Percentiles rank a stretch among this genome's conserved stretches.
Conservation (phyloP, 768 basidiomycete species). For the Tulasnella sp. region DNA sequence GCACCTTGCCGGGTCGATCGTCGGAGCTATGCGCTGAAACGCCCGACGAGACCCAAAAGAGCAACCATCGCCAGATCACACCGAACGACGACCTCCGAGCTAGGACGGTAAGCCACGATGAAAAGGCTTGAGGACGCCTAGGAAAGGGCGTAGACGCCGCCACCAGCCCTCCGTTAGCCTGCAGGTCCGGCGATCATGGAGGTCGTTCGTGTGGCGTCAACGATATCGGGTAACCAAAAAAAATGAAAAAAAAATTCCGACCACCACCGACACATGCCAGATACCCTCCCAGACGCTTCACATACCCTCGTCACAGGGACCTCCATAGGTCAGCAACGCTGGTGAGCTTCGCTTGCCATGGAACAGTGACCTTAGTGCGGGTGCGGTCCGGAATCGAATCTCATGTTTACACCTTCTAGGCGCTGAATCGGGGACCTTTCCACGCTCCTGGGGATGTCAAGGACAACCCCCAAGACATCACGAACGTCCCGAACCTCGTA, state of each 20-base stretch:
- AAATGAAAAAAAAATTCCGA: neutral
- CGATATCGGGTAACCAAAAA: neutral
- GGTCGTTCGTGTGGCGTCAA: neutral
- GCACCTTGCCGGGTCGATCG: neutral
- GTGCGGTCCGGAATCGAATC: neutral
- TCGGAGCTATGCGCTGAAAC: neutral
- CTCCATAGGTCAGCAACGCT: neutral
- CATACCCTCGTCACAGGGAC: neutral
- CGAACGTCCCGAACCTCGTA: neutral
- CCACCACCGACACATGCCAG: neutral
- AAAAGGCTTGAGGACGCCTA: neutral
- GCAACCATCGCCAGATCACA: neutral
- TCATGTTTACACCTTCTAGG: neutral
- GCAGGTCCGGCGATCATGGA: neutral
- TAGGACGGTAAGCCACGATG: neutral
- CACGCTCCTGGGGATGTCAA: neutral
- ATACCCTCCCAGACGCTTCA: neutral
- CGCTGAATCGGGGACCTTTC: constrained; percentile 12
- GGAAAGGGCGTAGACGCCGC: neutral
- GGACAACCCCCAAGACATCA: constrained; percentile 2
- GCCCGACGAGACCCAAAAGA: neutral
- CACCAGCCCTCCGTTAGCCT: neutral
- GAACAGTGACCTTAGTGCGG: neutral
- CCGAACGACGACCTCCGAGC: neutral
- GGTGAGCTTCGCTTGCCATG: neutral